These are phyloP conservation scores for Kwoniella pini DNA, from an alignment of 768 basidiomycete genomes.

Conservation along the genomic window DNA sequence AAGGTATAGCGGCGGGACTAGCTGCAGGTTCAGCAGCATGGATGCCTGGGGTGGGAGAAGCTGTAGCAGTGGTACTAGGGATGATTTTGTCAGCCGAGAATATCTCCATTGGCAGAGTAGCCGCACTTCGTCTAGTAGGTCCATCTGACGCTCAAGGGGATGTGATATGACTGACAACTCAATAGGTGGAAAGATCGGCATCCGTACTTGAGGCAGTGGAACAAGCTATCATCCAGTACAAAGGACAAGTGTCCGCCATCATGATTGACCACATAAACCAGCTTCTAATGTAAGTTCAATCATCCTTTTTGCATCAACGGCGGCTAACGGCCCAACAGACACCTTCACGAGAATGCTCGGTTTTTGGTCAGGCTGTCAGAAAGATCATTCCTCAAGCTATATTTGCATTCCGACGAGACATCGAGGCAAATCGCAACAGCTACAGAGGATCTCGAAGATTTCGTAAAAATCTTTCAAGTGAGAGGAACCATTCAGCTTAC, in stretches of 20 bases:
- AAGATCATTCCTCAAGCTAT: conserved; percentile 75
- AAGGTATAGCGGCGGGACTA: conserved; percentile 10
- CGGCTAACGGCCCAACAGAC: conserved; percentile 15
- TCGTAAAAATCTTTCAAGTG: conserved; percentile 63
- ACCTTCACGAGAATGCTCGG: conserved; percentile 38
- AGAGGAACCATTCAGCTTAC: conserved; percentile 6
- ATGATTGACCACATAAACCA: conserved; percentile 33
- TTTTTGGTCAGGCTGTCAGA: conserved; percentile 65
- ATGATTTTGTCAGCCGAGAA: conserved; percentile 34
- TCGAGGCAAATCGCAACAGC: conserved; percentile 61
- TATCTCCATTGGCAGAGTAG: conserved; percentile 31
- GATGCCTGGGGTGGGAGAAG: conserved; percentile 40
- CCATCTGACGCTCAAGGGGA: not conserved
- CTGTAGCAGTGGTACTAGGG: conserved; percentile 21
- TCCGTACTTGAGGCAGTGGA: conserved; percentile 35
- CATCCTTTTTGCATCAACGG: not conserved
- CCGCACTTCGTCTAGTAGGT: conserved; percentile 37
- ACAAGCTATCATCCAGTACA: conserved; percentile 26
- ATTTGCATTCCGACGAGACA: conserved; percentile 73
- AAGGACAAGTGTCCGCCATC: conserved; percentile 24
- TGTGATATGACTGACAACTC: not conserved
- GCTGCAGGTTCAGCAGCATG: conserved; percentile 23
- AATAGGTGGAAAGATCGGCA: conserved; percentile 41
- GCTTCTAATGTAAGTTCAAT: conserved; percentile 21
- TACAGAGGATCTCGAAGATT: conserved; percentile 62